Evolutionary conservation across 345 rosid genomes (phyloP).

Genomic region (Dipteronia dyeriana): DNA sequence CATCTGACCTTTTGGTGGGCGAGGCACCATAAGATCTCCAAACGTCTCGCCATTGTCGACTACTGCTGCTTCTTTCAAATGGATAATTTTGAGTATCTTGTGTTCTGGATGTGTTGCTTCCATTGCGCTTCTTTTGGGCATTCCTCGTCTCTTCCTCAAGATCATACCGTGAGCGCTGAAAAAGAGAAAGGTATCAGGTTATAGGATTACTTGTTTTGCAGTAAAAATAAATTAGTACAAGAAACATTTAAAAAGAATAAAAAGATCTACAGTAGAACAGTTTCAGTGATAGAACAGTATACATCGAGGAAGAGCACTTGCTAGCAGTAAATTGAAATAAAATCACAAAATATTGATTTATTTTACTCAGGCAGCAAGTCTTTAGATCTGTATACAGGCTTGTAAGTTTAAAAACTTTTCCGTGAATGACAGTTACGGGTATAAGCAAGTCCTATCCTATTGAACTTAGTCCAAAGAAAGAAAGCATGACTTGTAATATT

Average conservation of each 20-base stretch:
- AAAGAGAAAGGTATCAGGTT: constrained; percentile 10
- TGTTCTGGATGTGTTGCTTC: constrained; percentile 50
- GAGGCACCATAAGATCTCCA: constrained; percentile 48
- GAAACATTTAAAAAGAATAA: neutral
- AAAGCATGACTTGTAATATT: neutral
- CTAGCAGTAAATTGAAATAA: neutral
- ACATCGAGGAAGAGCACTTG: neutral
- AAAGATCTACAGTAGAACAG: neutral
- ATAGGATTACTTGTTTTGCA: constrained; percentile 1
- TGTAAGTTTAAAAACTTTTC: constrained; percentile 2
- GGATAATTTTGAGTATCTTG: constrained; percentile 51
- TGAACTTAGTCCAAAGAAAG: neutral
- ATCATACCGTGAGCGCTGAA: constrained; percentile 82
- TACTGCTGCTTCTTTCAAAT: constrained; percentile 47
- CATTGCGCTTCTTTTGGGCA: constrained; percentile 58
- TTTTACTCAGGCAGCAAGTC: neutral
- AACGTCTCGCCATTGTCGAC: constrained; percentile 49
- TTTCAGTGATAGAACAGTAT: neutral
- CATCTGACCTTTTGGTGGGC: constrained; percentile 38
- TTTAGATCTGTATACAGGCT: neutral
- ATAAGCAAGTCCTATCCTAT: neutral
- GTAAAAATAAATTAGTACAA: neutral
- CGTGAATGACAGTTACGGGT: neutral
- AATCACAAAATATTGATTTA: neutral
- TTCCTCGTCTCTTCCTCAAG: constrained; percentile 77